Percentiles rank a stretch among this genome's conserved stretches.
Evolutionary conservation across 2,329 filamentous ascomycete genomes (phyloP).

Genomic region (Xylariaceae sp.): DNA sequence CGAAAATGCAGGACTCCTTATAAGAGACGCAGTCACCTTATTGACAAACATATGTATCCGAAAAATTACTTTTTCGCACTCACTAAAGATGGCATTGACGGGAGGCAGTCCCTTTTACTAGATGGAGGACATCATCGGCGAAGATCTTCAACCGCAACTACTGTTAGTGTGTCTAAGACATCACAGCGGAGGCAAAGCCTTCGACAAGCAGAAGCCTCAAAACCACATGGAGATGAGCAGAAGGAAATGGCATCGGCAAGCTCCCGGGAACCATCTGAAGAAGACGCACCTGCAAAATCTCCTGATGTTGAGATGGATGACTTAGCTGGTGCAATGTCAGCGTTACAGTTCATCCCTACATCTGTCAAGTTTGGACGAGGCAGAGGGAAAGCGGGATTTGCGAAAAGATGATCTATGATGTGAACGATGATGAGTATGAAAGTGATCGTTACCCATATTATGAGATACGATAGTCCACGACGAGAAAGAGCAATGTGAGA

Average conservation of each 20-base stretch:
- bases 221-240: slow-evolving; percentile 20
- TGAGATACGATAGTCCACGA: slow-evolving; percentile 17
- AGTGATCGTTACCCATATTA: slow-evolving; percentile 22
- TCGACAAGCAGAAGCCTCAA: slow-evolving; percentile 29
- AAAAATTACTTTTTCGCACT: slow-evolving; percentile 87
- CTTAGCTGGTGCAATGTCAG: slow-evolving; percentile 72
- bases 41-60: slow-evolving; percentile 94
- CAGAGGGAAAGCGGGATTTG: slow-evolving; percentile 60
- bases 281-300: slow-evolving; percentile 28
- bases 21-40: slow-evolving; percentile 86
- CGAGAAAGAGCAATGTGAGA: background rate
- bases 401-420: slow-evolving; percentile 48
- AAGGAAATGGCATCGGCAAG: slow-evolving; percentile 4
- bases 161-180: slow-evolving; percentile 35
- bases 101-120: slow-evolving; percentile 77
- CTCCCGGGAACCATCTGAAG: slow-evolving; percentile 24
- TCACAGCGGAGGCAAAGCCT: slow-evolving; percentile 41
- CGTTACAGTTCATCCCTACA: slow-evolving; percentile 73
- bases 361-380: slow-evolving; percentile 70
- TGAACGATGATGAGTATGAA: slow-evolving; percentile 3
- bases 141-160: slow-evolving; percentile 52
- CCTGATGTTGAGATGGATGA: slow-evolving; percentile 65
- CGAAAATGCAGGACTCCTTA: slow-evolving; percentile 81
- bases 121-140: slow-evolving; percentile 58
- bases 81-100: slow-evolving; percentile 88